These are phyloP conservation scores for Adenanthera pavonina DNA, from an alignment of 306 rosid species.

Conservation along the genomic window DNA sequence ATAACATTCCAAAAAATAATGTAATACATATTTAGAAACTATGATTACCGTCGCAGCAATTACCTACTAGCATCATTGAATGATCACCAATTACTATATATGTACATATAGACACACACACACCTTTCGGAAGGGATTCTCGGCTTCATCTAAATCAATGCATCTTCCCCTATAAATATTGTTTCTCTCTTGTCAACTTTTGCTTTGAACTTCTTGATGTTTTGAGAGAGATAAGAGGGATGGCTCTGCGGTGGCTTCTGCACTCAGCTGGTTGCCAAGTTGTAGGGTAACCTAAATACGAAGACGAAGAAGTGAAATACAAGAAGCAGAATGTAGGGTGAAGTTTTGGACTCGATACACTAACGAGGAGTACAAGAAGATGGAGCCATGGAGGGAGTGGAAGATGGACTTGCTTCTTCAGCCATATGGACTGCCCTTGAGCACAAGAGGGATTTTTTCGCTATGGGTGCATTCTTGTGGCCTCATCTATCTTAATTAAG, in stretches of 20 bases:
- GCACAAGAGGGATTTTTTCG: neutral
- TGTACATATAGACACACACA: no score
- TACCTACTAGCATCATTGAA: neutral
- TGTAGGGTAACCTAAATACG: neutral
- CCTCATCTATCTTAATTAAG: neutral
- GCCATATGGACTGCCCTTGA: neutral
- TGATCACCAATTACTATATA: neutral
- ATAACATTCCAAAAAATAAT: no score
- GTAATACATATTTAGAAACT: neutral
- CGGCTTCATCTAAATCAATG: neutral
- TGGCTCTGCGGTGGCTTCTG: neutral
- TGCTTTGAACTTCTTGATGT: neutral
- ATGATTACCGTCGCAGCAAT: neutral
- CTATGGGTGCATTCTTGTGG: neutral
- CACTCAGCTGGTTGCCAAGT: conserved; percentile 2
- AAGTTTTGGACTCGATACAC: neutral
- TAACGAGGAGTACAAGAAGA: neutral
- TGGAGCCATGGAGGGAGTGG: neutral
- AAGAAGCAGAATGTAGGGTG: neutral
- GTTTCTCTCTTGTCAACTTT: neutral
- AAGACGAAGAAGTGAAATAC: neutral
- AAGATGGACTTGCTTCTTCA: neutral
- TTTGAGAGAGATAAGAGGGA: neutral
- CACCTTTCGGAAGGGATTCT: neutral
- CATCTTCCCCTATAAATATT: neutral